A percentile compares a stretch with the other conserved stretches of the same genome.
These are phyloP conservation scores for Metschnikowia similis DNA, from an alignment of 805 yeast species.

Conservation along the genomic window DNA sequence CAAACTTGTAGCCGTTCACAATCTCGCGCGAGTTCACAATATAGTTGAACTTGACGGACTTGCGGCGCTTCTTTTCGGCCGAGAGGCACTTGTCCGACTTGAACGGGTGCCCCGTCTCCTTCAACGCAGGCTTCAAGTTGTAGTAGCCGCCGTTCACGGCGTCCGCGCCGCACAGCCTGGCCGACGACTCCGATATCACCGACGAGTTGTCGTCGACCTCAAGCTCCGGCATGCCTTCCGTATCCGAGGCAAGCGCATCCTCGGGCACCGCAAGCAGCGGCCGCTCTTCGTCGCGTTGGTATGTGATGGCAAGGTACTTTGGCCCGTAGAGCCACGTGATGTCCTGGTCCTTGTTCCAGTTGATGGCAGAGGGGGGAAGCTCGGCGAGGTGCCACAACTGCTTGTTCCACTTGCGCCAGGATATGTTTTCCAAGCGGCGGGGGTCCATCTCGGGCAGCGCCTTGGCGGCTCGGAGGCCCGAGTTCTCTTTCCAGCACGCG, in stretches of 20 bases:
- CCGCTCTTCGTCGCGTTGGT: neutral
- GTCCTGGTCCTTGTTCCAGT: constrained; percentile 54
- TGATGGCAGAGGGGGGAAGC: constrained; percentile 41
- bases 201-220: constrained; percentile 12
- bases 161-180: constrained; percentile 2
- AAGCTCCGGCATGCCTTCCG: constrained; percentile 3
- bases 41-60: constrained; percentile 38
- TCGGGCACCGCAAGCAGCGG: constrained; percentile 5
- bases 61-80: constrained; percentile 15
- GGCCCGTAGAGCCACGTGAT: constrained; percentile 57
- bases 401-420: constrained; percentile 40
- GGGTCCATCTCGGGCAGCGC: constrained; percentile 19
- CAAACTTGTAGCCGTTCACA: constrained; percentile 40
- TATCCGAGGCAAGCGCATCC: constrained; percentile 4
- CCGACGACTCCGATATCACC: constrained; percentile 8
- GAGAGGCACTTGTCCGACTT: constrained; percentile 3
- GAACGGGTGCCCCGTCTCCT: constrained; percentile 6
- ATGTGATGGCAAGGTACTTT: constrained; percentile 15
- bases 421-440: constrained; percentile 30
- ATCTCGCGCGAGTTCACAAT: constrained; percentile 44
- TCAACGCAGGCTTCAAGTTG: constrained; percentile 20
- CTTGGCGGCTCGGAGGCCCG: constrained; percentile 15
- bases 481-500: constrained; percentile 25
- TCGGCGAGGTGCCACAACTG: constrained; percentile 25
- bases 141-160: constrained; percentile 12